Conservation (phyloP, 352 stramenopile species). For the Phytopythium aichiense region DNA sequence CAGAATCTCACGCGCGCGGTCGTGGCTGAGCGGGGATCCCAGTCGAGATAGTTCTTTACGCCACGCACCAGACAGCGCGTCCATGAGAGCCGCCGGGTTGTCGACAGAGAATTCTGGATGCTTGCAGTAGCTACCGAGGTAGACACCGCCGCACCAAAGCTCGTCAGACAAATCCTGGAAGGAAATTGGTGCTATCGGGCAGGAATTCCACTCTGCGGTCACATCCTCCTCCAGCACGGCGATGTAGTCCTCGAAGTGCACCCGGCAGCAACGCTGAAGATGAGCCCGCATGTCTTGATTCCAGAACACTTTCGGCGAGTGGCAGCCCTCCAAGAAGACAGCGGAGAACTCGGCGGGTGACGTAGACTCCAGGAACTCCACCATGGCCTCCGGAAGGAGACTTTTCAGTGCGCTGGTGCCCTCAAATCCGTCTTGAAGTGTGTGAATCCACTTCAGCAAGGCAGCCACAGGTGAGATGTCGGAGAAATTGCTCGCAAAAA, state of each 20-base stretch:
- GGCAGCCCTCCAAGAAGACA: constrained; percentile 80
- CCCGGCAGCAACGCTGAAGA: constrained; percentile 81
- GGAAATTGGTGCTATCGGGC: constrained; percentile 87
- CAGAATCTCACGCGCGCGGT: constrained; percentile 44
- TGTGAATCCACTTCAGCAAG: constrained; percentile 68
- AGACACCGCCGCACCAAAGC: constrained; percentile 93
- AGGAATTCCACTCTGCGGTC: constrained; percentile 87
- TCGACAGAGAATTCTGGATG: constrained; percentile 74
- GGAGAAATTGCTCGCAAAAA: constrained; percentile 41
- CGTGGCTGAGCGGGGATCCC: constrained; percentile 19
- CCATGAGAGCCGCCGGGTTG: constrained; percentile 87
- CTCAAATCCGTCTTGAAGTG: constrained; percentile 43
- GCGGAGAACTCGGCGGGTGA: constrained; percentile 83
- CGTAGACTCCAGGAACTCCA: constrained; percentile 83
- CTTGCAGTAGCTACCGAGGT: constrained; percentile 91
- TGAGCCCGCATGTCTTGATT: constrained; percentile 89
- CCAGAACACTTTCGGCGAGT: constrained; percentile 94
- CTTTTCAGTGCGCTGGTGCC: constrained; percentile 64
- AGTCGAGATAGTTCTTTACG: constrained; percentile 53
- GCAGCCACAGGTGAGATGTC: constrained; percentile 58
- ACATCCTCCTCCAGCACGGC: constrained; percentile 87
- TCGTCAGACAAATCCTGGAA: constrained; percentile 90
- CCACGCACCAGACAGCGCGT: constrained; percentile 74
- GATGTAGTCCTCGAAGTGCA: constrained; percentile 92
- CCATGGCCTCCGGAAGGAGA: constrained; percentile 90